Evolutionary conservation across 2,329 filamentous ascomycete genomes (phyloP).

Genomic region (Talaromyces rugulosus): DNA sequence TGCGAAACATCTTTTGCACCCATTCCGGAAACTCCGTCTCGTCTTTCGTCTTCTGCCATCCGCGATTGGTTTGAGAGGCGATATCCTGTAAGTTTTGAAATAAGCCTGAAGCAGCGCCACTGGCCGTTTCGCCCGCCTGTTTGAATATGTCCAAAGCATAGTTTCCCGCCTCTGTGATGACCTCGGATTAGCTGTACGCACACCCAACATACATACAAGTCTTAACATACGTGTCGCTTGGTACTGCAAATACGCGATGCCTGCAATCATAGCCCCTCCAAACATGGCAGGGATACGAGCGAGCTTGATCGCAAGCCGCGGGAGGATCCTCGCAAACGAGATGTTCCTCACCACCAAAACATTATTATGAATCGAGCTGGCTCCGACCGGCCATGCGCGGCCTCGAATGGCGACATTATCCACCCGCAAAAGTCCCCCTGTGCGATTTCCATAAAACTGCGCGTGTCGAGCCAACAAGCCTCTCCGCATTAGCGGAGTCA

Average conservation of each 20-base stretch:
- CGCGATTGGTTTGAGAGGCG: slow-evolving; percentile 71
- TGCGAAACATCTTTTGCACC: slow-evolving; percentile 67
- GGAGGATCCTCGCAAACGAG: slow-evolving; percentile 67
- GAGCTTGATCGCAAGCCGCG: slow-evolving; percentile 87
- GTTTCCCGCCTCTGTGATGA: slow-evolving; percentile 61
- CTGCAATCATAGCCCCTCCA: slow-evolving; percentile 80
- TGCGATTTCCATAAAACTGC: slow-evolving; percentile 57
- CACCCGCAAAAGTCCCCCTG: slow-evolving; percentile 64
- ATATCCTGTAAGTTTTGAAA: slow-evolving; percentile 70
- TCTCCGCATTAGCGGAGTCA: slow-evolving; percentile 63
- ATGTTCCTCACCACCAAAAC: slow-evolving; percentile 60
- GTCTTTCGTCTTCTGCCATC: slow-evolving; percentile 81
- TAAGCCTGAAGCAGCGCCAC: slow-evolving; percentile 63
- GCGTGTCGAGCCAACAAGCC: slow-evolving; percentile 58
- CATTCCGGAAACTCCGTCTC: slow-evolving; percentile 69
- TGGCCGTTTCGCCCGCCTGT: slow-evolving; percentile 67
- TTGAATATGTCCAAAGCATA: slow-evolving; percentile 73
- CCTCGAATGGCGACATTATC: slow-evolving; percentile 59
- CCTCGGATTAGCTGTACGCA: slow-evolving; percentile 1
- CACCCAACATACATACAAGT: background rate
- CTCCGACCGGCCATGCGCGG: slow-evolving; percentile 71
- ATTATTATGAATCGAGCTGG: slow-evolving; percentile 75
- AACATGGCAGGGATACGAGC: slow-evolving; percentile 84
- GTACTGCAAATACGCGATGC: slow-evolving; percentile 89
- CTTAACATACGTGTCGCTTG: slow-evolving; percentile 73